Conservation (phyloP, 2,329 filamentous ascomycete genomes). For the Falciphora oryzae region DNA sequence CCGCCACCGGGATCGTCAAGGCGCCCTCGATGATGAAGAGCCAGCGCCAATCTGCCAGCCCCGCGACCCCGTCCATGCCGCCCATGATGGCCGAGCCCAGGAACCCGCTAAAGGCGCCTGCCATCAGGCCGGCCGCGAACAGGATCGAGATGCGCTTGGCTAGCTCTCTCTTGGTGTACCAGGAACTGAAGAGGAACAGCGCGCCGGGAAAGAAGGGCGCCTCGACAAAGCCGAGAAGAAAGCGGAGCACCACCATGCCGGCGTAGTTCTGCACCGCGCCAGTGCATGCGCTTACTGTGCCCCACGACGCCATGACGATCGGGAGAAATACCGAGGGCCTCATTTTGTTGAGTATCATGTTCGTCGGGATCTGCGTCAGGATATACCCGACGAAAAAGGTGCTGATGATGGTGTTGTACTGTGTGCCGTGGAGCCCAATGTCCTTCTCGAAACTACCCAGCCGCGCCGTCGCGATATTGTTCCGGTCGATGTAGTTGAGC, state of each 20-base stretch:
- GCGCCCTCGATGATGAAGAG: conserved; percentile 13
- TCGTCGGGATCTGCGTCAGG: conserved; percentile 34
- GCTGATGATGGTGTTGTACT: conserved; percentile 32
- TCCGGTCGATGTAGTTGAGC: conserved; percentile 50
- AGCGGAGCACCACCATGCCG: conserved; percentile 27
- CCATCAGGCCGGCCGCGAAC: conserved; percentile 10
- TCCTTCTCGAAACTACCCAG: conserved; percentile 39
- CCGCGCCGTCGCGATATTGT: conserved; percentile 28
- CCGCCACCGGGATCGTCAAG: conserved; percentile 14
- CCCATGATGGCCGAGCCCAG: conserved; percentile 12
- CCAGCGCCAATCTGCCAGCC: conserved; percentile 8
- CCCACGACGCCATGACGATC: conserved; percentile 21
- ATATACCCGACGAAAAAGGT: conserved; percentile 28
- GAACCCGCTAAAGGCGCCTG: conserved; percentile 13
- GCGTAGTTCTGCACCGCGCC: conserved; percentile 13
- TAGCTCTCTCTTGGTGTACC: conserved; percentile 13
- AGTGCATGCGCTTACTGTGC: conserved; percentile 19
- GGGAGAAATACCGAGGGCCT: conserved; percentile 35
- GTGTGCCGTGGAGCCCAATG: conserved; percentile 29
- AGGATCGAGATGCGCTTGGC: conserved; percentile 11
- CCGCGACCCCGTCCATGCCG: conserved; percentile 10
- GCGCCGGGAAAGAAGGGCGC: conserved; percentile 1
- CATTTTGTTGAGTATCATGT: conserved; percentile 38
- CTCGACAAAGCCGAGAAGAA: conserved; percentile 21
- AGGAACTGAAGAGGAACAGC: conserved; percentile 11